These are phyloP conservation scores for Alternaria sp. DNA, from an alignment of 2,329 filamentous ascomycete species.

Conservation along the genomic window DNA sequence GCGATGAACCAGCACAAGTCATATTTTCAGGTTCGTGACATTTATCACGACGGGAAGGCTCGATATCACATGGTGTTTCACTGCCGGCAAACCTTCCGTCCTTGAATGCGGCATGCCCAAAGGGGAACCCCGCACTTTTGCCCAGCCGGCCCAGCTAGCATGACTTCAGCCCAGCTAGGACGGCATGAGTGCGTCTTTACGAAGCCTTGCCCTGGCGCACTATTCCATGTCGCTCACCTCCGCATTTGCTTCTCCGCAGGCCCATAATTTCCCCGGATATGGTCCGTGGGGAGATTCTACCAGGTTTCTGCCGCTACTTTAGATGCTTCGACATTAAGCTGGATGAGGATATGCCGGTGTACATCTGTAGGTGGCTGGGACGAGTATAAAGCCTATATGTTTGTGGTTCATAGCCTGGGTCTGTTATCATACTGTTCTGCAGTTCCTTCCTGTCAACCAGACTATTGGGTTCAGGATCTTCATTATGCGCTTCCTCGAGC, in stretches of 20 bases:
- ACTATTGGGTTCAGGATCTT: background rate
- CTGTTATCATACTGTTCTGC: background rate
- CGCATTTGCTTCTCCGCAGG: slow-evolving; percentile 15
- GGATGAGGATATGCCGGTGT: slow-evolving; percentile 15
- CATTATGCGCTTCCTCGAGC: slow-evolving; percentile 19
- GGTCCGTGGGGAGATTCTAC: background rate
- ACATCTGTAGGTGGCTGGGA: background rate
- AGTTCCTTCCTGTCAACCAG: background rate
- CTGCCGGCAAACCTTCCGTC: slow-evolving; percentile 6
- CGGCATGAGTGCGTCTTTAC: background rate
- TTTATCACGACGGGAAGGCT: background rate
- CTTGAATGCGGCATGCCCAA: slow-evolving; percentile 13
- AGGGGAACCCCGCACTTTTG: slow-evolving; percentile 14
- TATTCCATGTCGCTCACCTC: slow-evolving; percentile 3
- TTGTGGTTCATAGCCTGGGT: background rate
- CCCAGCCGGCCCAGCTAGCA: slow-evolving; percentile 12
- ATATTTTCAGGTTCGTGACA: background rate
- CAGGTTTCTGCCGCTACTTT: background rate
- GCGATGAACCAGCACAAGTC: background rate
- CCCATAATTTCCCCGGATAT: slow-evolving; percentile 22
- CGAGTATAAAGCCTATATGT: slow-evolving; percentile 10
- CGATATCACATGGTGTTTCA: background rate
- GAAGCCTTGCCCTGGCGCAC: slow-evolving; percentile 1
- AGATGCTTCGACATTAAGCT: slow-evolving; percentile 8
- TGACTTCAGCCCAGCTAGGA: slow-evolving; percentile 7